Conservation (phyloP, 2,329 filamentous ascomycete genomes). For the Cadophora malorum region DNA sequence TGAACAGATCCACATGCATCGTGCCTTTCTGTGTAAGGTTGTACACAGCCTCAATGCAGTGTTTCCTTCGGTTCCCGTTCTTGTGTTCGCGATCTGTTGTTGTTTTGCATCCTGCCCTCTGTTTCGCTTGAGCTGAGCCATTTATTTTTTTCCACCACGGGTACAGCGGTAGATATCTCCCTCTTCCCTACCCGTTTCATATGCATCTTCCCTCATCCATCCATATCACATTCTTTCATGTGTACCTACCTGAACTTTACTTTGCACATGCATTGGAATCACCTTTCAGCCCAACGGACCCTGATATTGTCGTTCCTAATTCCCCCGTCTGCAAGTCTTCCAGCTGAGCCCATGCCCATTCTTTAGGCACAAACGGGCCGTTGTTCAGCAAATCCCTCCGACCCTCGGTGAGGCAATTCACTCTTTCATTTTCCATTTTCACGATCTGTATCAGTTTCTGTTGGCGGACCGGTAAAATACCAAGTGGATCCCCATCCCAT, state of each 20-base stretch:
- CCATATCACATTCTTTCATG: background rate
- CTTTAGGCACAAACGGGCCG: slow-evolving; percentile 12
- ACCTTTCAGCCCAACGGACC: slow-evolving; percentile 1
- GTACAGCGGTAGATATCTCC: slow-evolving; percentile 1
- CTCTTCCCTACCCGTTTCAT: background rate
- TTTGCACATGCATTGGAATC: slow-evolving; percentile 2
- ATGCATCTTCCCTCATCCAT: slow-evolving; percentile 12
- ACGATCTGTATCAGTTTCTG: background rate
- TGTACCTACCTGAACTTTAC: background rate
- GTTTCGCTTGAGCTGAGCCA: slow-evolving; percentile 3
- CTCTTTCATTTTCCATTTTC: background rate
- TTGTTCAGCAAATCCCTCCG: background rate
- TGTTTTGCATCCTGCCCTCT: background rate
- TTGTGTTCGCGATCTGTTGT: background rate
- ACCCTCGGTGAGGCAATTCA: slow-evolving; percentile 11
- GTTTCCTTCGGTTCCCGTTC: background rate
- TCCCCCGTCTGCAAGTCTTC: slow-evolving; percentile 11
- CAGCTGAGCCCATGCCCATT: background rate
- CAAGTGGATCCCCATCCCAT: background rate
- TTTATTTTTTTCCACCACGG: background rate
- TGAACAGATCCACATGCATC: slow-evolving; percentile 15
- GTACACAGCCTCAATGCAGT: slow-evolving; percentile 15
- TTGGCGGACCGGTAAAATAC: background rate
- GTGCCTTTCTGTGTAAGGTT: slow-evolving; percentile 10
- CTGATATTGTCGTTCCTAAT: background rate